Evolutionary conservation across 331 rosid species (phyloP).

Genomic region (Prunus yedoensis): DNA sequence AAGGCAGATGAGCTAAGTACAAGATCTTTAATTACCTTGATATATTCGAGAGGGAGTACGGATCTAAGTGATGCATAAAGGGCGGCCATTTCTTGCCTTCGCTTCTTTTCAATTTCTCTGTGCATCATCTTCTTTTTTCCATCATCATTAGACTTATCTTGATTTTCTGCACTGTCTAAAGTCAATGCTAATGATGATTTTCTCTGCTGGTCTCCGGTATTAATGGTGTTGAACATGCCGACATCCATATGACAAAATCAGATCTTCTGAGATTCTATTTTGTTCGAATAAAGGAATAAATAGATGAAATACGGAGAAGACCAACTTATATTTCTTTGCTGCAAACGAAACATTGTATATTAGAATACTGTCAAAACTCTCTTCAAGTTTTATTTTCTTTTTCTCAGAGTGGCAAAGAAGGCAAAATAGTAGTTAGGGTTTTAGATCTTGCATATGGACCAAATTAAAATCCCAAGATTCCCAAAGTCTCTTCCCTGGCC

Average conservation of each 20-base stretch:
- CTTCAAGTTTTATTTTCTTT: not conserved
- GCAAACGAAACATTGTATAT: not conserved
- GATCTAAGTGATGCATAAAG: conserved; percentile 60
- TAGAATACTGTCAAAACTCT: not conserved
- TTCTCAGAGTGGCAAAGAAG: conserved; percentile 7
- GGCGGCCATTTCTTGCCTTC: conserved; percentile 73
- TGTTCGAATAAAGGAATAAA: not conserved
- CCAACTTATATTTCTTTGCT: not conserved
- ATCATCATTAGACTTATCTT: not conserved
- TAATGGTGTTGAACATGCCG: not conserved
- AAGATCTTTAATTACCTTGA: conserved; percentile 42
- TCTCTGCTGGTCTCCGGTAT: not conserved
- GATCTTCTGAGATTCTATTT: conserved; percentile 25
- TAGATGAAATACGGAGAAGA: not conserved
- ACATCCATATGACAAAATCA: conserved; percentile 19
- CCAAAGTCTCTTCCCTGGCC: conserved; percentile 7
- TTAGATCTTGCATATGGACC: conserved; percentile 23
- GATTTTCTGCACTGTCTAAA: not conserved
- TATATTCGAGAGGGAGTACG: conserved; percentile 53
- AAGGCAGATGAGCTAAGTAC: not conserved
- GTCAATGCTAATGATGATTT: not conserved
- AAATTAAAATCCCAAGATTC: conserved; percentile 15
- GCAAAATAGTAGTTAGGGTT: conserved; percentile 24
- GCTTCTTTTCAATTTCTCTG: conserved; percentile 59
- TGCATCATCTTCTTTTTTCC: conserved; percentile 41